phyloP scores from a whole-genome alignment of 2,329 filamentous ascomycete species.

The Talaromyces piceae region DNA sequence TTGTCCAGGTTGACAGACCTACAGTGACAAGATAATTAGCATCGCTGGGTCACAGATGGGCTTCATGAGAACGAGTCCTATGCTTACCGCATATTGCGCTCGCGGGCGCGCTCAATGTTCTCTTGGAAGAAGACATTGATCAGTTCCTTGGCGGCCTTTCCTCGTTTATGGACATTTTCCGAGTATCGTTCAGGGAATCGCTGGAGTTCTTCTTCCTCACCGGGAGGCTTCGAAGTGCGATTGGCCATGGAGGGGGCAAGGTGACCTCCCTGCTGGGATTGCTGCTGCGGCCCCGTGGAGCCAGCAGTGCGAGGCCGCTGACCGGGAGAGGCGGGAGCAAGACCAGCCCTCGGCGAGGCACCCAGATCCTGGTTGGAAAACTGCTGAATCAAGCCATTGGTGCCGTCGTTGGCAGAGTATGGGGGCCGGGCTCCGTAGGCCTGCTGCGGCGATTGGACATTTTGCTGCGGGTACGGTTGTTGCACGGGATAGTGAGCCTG shows the following conservation, averaged over 20 bases:
- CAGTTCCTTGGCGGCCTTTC: constrained; percentile 57
- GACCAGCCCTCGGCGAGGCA: constrained; percentile 59
- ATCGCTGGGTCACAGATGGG: neutral
- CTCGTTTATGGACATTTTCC: constrained; percentile 71
- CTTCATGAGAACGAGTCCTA: neutral
- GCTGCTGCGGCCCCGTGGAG: constrained; percentile 45
- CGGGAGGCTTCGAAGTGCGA: constrained; percentile 46
- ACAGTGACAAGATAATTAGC: neutral
- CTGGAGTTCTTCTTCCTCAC: constrained; percentile 65
- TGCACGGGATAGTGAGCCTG: constrained; percentile 12
- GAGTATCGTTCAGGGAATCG: constrained; percentile 79
- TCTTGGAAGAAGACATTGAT: constrained; percentile 89
- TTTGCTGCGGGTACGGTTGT: constrained; percentile 47
- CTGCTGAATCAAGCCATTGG: constrained; percentile 86
- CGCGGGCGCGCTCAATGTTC: constrained; percentile 89
- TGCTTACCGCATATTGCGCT: constrained; percentile 82
- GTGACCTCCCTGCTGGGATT: constrained; percentile 54
- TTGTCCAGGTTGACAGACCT: constrained; percentile 91
- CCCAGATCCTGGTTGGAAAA: constrained; percentile 95
- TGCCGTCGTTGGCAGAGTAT: constrained; percentile 65
- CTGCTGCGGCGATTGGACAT: constrained; percentile 49
- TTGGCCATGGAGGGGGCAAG: constrained; percentile 57
- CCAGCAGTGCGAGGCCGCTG: constrained; percentile 82
- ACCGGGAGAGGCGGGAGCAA: constrained; percentile 62
- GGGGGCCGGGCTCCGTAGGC: constrained; percentile 44